Evolutionary conservation across 257 asterid genomes (phyloP).

Genomic region (Coffea canephora): DNA sequence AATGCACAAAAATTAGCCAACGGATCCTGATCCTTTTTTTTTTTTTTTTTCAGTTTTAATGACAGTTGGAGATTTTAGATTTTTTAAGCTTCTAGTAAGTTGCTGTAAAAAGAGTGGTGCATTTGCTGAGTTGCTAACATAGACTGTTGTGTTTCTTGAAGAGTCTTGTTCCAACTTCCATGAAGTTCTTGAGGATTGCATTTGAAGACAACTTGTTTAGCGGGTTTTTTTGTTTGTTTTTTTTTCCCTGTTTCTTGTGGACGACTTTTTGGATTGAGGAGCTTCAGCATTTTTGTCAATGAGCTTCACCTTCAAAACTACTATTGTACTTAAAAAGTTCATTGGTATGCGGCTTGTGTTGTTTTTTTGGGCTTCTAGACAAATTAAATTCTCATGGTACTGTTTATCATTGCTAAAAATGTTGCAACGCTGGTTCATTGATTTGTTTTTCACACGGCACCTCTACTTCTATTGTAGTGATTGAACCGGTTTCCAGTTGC

Average conservation of each 20-base stretch:
- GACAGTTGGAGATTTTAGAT: slow-evolving; percentile 10
- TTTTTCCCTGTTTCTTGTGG: not conserved
- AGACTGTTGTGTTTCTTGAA: slow-evolving; percentile 7
- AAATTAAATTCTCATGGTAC: no score
- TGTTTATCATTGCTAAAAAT: no score
- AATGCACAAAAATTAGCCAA: slow-evolving; percentile 58
- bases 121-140: slow-evolving; percentile 11
- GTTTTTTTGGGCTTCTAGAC: no score
- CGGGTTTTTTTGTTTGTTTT: no score
- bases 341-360: no score
- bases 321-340: not conserved
- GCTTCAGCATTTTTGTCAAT: slow-evolving; percentile 4
- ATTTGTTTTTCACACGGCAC: no score
- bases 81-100: slow-evolving; percentile 6
- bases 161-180: not conserved
- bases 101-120: slow-evolving; percentile 7
- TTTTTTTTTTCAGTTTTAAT: not conserved
- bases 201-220: slow-evolving; percentile 1
- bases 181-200: slow-evolving; percentile 13
- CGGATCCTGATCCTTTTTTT: slow-evolving; percentile 32
- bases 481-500: no score
- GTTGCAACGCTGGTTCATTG: no score
- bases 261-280: not conserved
- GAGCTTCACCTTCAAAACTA: not conserved
- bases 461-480: no score